Conservation (phyloP, 2,329 filamentous ascomycete genomes). For the Arthroderma sp. region DNA sequence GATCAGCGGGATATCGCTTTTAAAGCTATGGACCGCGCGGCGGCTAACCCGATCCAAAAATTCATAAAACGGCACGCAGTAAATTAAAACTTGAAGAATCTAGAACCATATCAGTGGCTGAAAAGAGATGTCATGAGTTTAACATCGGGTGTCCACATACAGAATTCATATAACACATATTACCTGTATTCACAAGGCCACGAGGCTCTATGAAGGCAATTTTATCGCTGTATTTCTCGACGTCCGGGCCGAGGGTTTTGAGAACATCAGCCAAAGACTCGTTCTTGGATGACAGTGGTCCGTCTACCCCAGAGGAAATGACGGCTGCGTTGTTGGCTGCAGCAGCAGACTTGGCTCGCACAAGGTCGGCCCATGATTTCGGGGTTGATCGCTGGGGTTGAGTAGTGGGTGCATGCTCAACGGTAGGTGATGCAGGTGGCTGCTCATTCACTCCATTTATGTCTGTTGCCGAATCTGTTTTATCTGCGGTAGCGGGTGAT, state of each 20-base stretch:
- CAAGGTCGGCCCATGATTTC: slow-evolving; percentile 57
- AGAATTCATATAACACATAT: slow-evolving; percentile 99
- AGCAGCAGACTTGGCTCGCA: slow-evolving; percentile 38
- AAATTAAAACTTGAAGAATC: slow-evolving; percentile 91
- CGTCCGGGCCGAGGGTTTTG: slow-evolving; percentile 54
- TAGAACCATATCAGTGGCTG: slow-evolving; percentile 25
- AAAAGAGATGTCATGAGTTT: slow-evolving; percentile 13
- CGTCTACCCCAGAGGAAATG: slow-evolving; percentile 8
- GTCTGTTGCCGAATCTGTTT: background rate
- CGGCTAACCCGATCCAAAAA: slow-evolving; percentile 80
- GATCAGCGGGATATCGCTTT: slow-evolving; percentile 83
- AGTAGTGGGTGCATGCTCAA: slow-evolving; percentile 18
- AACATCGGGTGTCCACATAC: slow-evolving; percentile 42
- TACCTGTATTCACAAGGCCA: slow-evolving; percentile 89
- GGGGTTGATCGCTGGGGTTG: slow-evolving; percentile 34
- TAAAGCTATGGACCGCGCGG: slow-evolving; percentile 78
- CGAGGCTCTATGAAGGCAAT: slow-evolving; percentile 80
- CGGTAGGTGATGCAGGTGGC: background rate
- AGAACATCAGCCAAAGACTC: slow-evolving; percentile 66
- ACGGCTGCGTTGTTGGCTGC: slow-evolving; percentile 18
- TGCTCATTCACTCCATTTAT: background rate
- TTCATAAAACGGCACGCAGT: slow-evolving; percentile 85
- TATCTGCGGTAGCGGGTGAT: slow-evolving; percentile 1
- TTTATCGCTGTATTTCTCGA: slow-evolving; percentile 43
- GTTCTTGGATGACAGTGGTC: slow-evolving; percentile 35